Conservation (phyloP, 129 eudicot genomes). For the Helianthus tuberosus region DNA sequence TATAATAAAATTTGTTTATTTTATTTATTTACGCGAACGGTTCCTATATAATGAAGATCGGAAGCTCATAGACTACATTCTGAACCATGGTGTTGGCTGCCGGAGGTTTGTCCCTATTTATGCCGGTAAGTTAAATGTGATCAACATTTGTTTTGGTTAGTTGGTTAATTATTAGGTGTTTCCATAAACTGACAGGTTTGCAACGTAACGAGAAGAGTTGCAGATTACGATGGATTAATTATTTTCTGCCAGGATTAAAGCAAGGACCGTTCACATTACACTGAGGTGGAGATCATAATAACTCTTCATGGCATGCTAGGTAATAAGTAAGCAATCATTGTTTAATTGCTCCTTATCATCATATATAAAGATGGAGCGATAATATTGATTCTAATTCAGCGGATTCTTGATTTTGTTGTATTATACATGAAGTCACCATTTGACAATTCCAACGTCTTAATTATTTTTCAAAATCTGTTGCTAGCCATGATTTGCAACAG, state of each 20-base stretch:
- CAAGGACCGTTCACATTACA: conserved; percentile 60
- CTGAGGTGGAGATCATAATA: conserved; percentile 57
- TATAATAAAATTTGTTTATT: no score
- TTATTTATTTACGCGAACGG: no score
- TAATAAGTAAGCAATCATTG: conserved; percentile 52
- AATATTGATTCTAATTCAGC: no score
- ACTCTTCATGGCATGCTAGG: conserved; percentile 67
- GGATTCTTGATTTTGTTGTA: no score
- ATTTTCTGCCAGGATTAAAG: conserved; percentile 75
- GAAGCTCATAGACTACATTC: conserved; percentile 63
- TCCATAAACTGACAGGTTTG: conserved; percentile 62
- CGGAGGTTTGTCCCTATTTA: conserved; percentile 71
- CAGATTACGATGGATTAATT: conserved; percentile 89
- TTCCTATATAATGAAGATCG: no score
- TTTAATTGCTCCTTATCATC: neutral
- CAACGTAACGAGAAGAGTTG: conserved; percentile 88
- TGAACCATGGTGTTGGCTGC: conserved; percentile 66
- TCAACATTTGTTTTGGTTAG: no score
- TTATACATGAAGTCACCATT: no score
- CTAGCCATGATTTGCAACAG: no score
- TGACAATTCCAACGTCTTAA: no score
- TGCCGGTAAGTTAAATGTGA: conserved; percentile 39
- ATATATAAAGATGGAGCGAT: conserved; percentile 2
- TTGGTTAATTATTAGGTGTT: no score
- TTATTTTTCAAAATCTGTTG: no score